Base-by-base conservation (phyloP, 352 stramenopile genomes). In the Phytophthora pluvialis region DNA sequence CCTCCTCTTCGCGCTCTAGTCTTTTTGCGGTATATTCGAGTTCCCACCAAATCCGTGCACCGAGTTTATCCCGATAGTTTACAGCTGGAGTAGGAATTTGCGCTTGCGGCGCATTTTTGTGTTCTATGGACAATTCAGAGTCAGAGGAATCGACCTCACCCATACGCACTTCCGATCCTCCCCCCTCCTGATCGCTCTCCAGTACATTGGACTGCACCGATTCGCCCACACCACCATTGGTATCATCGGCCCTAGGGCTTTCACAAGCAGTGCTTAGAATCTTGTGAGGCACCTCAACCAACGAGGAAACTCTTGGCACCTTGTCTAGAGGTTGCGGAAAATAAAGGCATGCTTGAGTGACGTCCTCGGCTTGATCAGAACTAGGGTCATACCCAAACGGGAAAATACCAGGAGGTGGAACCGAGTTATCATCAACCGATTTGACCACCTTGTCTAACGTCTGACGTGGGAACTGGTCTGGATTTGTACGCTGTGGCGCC, bases 21-120 rank as follows among this genome's bases (percentile, higher is more conserved):
- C 43, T 59, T n/a, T 60, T 51, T 6, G 78, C 78, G 0, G 65
- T 76, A 51, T 89, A 90, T 28, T 89, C 77, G 0, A 93, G 66
- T 42, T 89, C 77, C 77, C 77, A 93, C 84, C 82, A 93, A 15
- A 88, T 59, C 39, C 70, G 77, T 28, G 75, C 70, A 13, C 81
- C 81, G 0, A 93, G 66, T 33, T 93, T 91, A 29, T 76, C 57
- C 39, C 64, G 72, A 48, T 73, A 72, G 48, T 70, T 70, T 25
- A 63, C 38, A 28, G 44, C 7, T 26, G 15, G 21, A 15, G 51
- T 56, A 15, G 11, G 28, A 25, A 50, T 69, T 38, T 48, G 48
- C 18, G n/a, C 16, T 38, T 12, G 6, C 21, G 25, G 13, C 1
- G 46, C 3, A 12, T 18, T 38, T 25, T 28, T 12, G 6, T 1